Evolutionary conservation across 768 basidiomycete species (phyloP).

Genomic region (Rhodocollybia butyracea): DNA sequence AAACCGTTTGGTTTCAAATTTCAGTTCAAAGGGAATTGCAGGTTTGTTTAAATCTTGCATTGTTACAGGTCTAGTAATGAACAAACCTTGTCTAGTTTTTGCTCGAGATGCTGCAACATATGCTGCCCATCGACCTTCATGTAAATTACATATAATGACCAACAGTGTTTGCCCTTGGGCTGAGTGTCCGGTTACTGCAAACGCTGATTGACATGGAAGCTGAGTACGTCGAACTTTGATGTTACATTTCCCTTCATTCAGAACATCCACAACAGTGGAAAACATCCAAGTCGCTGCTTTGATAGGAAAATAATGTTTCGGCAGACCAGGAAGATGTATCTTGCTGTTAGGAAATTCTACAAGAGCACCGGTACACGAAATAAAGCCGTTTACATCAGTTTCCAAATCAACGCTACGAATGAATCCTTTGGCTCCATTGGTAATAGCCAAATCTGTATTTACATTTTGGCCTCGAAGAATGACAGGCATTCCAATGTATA

Average conservation of each 20-base stretch:
- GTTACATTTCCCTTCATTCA: too few relatives aligned
- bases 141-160: conserved; percentile 16
- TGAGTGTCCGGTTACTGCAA: too few relatives aligned
- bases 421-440: conserved; percentile 22
- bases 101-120: conserved; percentile 29
- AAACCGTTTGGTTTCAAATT: background rate
- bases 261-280: too few relatives aligned
- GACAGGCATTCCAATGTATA: background rate
- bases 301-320: background rate
- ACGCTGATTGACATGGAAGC: too few relatives aligned
- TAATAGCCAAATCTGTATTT: conserved; percentile 10
- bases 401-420: background rate
- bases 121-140: conserved; percentile 20
- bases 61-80: conserved; percentile 14
- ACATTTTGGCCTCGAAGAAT: background rate
- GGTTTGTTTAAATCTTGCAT: conserved; percentile 21
- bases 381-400: background rate
- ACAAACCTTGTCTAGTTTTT: conserved; percentile 16
- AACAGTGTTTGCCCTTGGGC: conserved; percentile 28
- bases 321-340: background rate
- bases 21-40: background rate
- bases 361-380: background rate
- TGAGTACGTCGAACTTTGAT: too few relatives aligned
- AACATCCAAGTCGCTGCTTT: too few relatives aligned
- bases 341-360: background rate